Evolutionary conservation across 208 protist species (phyloP), one percentile per base, ranked within the genome.

Genomic region (Kentomonas sorsogonicus): DNA sequence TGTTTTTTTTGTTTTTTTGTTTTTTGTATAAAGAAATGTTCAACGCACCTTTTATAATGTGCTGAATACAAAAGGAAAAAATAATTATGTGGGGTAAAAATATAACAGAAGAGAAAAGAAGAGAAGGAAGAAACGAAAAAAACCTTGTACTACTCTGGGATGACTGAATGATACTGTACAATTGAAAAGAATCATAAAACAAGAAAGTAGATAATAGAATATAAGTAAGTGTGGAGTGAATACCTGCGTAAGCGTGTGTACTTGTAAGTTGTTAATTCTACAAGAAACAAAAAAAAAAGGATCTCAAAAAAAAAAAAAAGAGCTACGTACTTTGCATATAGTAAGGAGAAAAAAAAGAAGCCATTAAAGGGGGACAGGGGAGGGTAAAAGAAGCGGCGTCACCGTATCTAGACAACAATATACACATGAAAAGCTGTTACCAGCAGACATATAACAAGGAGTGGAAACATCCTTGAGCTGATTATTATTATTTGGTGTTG

Each of bases 41-140:
- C 13, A 41, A 41, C 11, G 13, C 13, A 9, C 4, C 20, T 15
- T 18, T 26, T 18, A 15, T 18, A 20, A 20, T 18, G 5, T 20
- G 6, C 5, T 18, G 16, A 18, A 27, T 5, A 9, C 5, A 27
- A 5, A 47, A 5, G 6, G 15, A 27, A 26, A n/a, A n/a, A n/a
- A n/a, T n/a, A n/a, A n/a, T 15, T 7, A 27, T 15, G 43, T 5
- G 9, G 11, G 25, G 5, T 3, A 57, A 43, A 57, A 44, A 44
- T 7, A 57, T 22, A 53, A 44, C 27, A 57, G 9, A 43, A 7
- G 31, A 27, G 31, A 11, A 54, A 36, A 54, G 31, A 54, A 39
- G 31, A 54, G 13, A 38, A 54, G n/a, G 31, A 38, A 33, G 39
- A 66, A 15, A 76, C 38, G 30, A 63, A 57, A 13, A 76, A 18